phyloP scores from a whole-genome alignment of 805 yeast genomes.

The Starmerella bombi region DNA sequence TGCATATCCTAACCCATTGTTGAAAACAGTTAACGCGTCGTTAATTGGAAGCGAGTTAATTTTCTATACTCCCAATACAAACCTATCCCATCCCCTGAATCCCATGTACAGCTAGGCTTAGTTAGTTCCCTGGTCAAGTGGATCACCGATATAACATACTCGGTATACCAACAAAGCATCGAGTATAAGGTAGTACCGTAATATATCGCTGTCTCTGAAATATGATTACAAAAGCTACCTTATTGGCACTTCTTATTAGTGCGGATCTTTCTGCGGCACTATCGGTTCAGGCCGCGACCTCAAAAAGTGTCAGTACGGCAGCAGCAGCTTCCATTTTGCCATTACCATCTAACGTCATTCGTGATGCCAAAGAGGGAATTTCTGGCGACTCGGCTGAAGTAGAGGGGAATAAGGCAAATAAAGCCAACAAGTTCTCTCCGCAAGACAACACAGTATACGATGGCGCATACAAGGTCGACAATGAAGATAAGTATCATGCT shows the following conservation, averaged over 20 bases:
- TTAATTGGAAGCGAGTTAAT: too few relatives aligned
- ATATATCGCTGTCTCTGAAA: not conserved
- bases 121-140: too few relatives aligned
- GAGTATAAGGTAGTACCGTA: not conserved
- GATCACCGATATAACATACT: too few relatives aligned
- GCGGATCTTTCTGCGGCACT: not conserved
- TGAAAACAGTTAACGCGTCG: too few relatives aligned
- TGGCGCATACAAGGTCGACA: slow-evolving; percentile 19
- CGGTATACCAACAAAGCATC: not conserved
- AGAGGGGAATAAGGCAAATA: slow-evolving; percentile 19
- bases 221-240: not conserved
- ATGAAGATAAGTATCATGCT: slow-evolving; percentile 23
- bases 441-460: slow-evolving; percentile 23
- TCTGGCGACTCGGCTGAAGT: not conserved
- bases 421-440: slow-evolving; percentile 28
- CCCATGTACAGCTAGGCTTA: too few relatives aligned
- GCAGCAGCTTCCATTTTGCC: too few relatives aligned
- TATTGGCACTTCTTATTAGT: not conserved
- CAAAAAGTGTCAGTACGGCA: too few relatives aligned
- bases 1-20: too few relatives aligned
- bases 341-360: not conserved
- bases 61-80: too few relatives aligned
- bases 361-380: not conserved
- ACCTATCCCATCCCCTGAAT: too few relatives aligned
- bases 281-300: not conserved